Conservation (phyloP, 106 monocot genomes). For the Acorus calamus region DNA sequence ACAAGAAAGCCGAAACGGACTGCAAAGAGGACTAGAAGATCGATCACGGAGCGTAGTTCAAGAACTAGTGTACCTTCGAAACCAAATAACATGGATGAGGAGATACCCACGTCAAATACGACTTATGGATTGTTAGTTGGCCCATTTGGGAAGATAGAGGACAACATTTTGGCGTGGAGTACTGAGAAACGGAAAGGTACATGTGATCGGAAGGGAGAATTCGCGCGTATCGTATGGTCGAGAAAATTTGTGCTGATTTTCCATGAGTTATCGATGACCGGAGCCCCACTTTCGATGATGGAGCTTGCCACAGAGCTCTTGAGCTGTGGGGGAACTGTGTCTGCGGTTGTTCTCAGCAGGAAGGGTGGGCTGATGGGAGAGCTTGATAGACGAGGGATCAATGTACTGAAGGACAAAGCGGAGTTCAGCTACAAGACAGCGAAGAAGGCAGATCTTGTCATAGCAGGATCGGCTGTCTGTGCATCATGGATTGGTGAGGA, state of each 20-base stretch:
- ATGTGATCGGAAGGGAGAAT: constrained; percentile 56
- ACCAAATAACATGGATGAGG: constrained; percentile 33
- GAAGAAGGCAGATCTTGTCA: constrained; percentile 62
- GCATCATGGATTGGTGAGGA: constrained; percentile 87
- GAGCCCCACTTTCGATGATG: constrained; percentile 94
- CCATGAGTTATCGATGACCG: constrained; percentile 96
- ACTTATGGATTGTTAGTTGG: constrained; percentile 75
- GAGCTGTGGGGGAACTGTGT: constrained; percentile 74
- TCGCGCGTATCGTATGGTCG: constrained; percentile 56
- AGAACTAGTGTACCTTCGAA: background rate
- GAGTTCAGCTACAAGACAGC: constrained; percentile 67
- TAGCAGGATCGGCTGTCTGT: constrained; percentile 92
- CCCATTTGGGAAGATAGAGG: constrained; percentile 72
- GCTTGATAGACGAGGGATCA: constrained; percentile 66
- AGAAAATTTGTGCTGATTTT: constrained; percentile 67
- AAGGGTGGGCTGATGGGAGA: constrained; percentile 78
- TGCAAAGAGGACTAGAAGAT: constrained; percentile 18
- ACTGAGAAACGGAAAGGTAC: constrained; percentile 52
- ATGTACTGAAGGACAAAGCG: constrained; percentile 54
- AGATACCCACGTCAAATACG: constrained; percentile 51
- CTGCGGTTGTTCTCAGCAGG: constrained; percentile 61
- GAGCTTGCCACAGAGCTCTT: constrained; percentile 79
- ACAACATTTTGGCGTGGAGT: constrained; percentile 53
- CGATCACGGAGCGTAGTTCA: constrained; percentile 6
- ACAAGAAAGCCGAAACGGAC: constrained; percentile 13